Conservation (phyloP, 495 filamentous ascomycete species). For the Trypethelium eluteriae region DNA sequence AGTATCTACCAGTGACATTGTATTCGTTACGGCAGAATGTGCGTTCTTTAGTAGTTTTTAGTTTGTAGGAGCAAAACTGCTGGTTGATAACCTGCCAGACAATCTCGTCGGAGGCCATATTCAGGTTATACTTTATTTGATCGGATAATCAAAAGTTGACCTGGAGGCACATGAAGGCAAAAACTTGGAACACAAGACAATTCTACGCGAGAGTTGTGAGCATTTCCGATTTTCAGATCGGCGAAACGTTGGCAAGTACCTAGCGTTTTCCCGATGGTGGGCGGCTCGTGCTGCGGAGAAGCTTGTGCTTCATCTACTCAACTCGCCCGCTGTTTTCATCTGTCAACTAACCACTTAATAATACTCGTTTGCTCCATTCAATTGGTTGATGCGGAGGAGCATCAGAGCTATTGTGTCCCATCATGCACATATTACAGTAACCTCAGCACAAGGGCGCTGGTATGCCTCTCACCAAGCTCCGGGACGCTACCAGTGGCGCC, state of each 20-base stretch:
- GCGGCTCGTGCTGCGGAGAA: background rate
- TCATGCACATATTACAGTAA: background rate
- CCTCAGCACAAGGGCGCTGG: background rate
- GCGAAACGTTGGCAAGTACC: conserved; percentile 5
- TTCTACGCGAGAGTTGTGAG: no score
- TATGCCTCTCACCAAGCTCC: background rate
- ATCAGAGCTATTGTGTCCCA: background rate
- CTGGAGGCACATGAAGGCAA: no score
- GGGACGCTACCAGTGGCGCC: background rate
- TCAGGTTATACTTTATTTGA: background rate
- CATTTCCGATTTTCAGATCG: background rate
- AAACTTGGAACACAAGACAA: no score
- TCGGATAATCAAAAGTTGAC: background rate
- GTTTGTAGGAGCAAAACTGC: conserved; percentile 93
- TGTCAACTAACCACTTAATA: background rate
- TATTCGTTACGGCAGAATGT: conserved; percentile 96
- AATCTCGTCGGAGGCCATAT: conserved; percentile 86
- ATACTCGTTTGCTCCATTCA: background rate
- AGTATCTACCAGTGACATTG: conserved; percentile 56
- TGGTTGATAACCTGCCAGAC: conserved; percentile 95
- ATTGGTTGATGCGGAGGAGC: background rate
- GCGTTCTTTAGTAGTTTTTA: conserved; percentile 84
- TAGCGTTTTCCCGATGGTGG: no score
- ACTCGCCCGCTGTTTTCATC: background rate
- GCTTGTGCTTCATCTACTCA: background rate